Evolutionary conservation across 768 basidiomycete genomes (phyloP), one percentile per base, ranked within the genome.

Genomic region (Russula sp.): DNA sequence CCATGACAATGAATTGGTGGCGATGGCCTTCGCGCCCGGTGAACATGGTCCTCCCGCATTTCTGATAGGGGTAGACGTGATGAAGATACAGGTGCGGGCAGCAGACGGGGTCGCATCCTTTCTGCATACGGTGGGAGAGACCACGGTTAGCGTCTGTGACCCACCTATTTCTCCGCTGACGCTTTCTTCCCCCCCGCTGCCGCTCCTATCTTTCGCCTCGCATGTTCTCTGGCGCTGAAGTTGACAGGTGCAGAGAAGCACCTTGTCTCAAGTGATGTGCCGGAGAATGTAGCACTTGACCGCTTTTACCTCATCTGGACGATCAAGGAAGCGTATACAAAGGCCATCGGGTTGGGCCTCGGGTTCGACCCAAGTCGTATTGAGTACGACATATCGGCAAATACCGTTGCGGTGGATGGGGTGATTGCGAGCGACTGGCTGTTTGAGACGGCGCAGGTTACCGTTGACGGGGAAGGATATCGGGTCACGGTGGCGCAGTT

Each of bases 291-390:
- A 65, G 81, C 79, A 3, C 75, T 89, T n/a, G 76, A 78, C 50
- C 76, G 78, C 18, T 89, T 94, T 73, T 91, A 88, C 71, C 87
- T 87, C 80, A 83, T 92, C 67, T 94, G 92, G 92, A 93, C 93
- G 8, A 75, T 91, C 72, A 95, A 95, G 75, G 92, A 95, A 73
- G 92, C 93, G 4, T 94, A 93, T 73, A 92, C 90, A 7, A 95
- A 94, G 75, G 90, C 91, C 2, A 79, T 94, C 38, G 93, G 93
- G 0, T 72, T 88, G 38, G 92, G 92, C 0, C 81, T 94, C 16
- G 87, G 90, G 2, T 92, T 92, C 71, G 88, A 93, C 69, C 89
- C 93, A 75, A 79, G 78, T 26, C 83, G 90, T 24, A 82, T 94
- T 64, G 85, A 91, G 71, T 92, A 85, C 73, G 80, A 90, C 70